Evolutionary conservation across 768 basidiomycete species (phyloP).

Genomic region (Boletus reticulatus): DNA sequence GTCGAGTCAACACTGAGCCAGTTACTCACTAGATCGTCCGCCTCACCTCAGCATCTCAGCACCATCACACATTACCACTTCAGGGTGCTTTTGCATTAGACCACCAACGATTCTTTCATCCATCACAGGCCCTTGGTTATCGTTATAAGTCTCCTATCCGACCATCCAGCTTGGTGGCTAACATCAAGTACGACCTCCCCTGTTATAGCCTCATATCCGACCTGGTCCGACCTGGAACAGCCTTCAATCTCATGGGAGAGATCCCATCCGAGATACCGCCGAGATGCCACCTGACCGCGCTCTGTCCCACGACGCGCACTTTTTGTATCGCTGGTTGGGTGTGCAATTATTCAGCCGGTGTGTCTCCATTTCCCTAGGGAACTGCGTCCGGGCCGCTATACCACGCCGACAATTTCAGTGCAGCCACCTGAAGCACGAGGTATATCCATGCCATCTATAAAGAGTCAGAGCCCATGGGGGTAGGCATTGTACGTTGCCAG

Average conservation of each 20-base stretch:
- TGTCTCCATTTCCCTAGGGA: neutral
- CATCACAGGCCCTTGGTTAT: too few species aligned
- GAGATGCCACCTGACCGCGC: neutral
- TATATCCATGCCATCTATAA: slow-evolving; percentile 9
- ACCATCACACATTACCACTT: too few species aligned
- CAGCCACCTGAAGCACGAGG: neutral
- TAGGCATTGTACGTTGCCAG: neutral
- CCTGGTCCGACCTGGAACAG: too few species aligned
- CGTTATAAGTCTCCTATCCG: neutral
- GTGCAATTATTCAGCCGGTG: neutral
- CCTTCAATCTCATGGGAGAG: neutral
- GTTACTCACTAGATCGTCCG: too few species aligned
- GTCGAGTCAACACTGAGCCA: too few species aligned
- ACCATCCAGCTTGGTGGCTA: neutral
- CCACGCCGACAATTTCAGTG: neutral
- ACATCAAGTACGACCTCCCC: too few species aligned
- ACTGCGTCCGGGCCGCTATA: neutral
- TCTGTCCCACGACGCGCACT: neutral
- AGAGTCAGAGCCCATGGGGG: neutral
- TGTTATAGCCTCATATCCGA: too few species aligned
- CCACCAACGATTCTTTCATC: too few species aligned
- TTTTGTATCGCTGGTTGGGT: neutral
- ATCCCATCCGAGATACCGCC: neutral
- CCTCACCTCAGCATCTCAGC: too few species aligned
- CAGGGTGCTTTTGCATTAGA: too few species aligned